Evolutionary conservation across 805 yeast genomes (phyloP).

Genomic region (Starmerella khaoyaiensis): DNA sequence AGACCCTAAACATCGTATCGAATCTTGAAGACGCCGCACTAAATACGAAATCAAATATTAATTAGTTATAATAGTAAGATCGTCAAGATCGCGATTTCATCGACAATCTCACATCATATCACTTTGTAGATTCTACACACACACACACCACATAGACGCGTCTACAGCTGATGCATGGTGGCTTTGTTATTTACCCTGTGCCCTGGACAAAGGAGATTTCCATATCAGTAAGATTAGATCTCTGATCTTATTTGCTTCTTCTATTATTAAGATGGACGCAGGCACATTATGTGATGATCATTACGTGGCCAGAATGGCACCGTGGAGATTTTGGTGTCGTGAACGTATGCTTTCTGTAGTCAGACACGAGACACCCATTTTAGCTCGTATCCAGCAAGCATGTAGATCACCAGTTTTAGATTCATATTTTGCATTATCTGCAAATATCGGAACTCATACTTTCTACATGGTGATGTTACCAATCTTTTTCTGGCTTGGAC

Average conservation of each 20-base stretch:
- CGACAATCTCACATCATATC: neutral
- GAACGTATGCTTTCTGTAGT: slow-evolving; percentile 42
- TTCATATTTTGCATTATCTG: slow-evolving; percentile 71
- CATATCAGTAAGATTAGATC: too few relatives aligned
- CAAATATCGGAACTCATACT: slow-evolving; percentile 84
- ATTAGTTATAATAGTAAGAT: too few relatives aligned
- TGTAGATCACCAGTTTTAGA: slow-evolving; percentile 44
- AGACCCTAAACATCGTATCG: too few relatives aligned
- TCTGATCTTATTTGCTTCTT: neutral
- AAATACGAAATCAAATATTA: too few relatives aligned
- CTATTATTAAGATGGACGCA: slow-evolving; percentile 38
- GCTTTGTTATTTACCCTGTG: neutral
- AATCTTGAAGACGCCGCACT: too few relatives aligned
- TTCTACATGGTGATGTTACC: slow-evolving; percentile 87
- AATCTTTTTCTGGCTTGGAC: slow-evolving; percentile 70
- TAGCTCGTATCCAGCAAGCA: slow-evolving; percentile 44
- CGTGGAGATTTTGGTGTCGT: slow-evolving; percentile 37
- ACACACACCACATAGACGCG: neutral
- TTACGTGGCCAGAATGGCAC: slow-evolving; percentile 47
- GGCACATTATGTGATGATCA: slow-evolving; percentile 59
- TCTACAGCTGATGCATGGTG: neutral
- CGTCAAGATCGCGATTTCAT: neutral
- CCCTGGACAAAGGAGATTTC: neutral
- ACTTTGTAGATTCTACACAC: neutral
- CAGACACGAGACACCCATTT: slow-evolving; percentile 47